A percentile compares a stretch with the other conserved stretches of the same genome.
These are phyloP conservation scores for Eucalyptus globulus DNA, from an alignment of 345 rosid genomes.

Conservation along the genomic window DNA sequence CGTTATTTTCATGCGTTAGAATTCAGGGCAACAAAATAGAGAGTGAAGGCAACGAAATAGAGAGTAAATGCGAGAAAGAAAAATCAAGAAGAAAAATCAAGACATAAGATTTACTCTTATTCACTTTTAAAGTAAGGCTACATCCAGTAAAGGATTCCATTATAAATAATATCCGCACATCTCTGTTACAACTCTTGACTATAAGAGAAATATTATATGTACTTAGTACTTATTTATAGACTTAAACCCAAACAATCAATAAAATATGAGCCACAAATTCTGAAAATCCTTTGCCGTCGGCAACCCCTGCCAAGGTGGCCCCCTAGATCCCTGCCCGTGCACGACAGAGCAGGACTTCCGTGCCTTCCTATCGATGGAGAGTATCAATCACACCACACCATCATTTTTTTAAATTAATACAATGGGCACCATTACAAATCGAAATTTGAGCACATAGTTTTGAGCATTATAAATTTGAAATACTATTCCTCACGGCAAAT, in stretches of 20 bases:
- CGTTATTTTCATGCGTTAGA: not conserved
- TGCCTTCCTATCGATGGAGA: too few relatives aligned
- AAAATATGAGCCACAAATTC: too few relatives aligned
- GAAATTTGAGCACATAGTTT: not conserved
- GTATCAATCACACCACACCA: not conserved
- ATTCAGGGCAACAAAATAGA: not conserved
- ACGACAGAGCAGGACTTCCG: rapidly evolving
- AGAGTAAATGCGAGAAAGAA: not conserved
- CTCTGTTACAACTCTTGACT: too few relatives aligned
- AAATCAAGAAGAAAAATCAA: too few relatives aligned
- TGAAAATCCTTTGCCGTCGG: not conserved
- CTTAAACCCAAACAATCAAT: not conserved
- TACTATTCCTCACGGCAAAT: not conserved
- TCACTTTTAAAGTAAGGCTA: too few relatives aligned
- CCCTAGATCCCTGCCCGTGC: rapidly evolving
- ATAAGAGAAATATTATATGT: not conserved
- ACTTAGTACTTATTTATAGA: not conserved
- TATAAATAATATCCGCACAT: too few relatives aligned
- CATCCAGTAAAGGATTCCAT: rapidly evolving
- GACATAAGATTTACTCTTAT: too few relatives aligned
- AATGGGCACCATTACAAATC: not conserved
- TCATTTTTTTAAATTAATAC: not conserved
- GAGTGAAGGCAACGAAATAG: not conserved
- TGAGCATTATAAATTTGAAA: too few relatives aligned
- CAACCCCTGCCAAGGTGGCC: not conserved